Conservation (phyloP, 306 rosid species). For the Geum urbanum region DNA sequence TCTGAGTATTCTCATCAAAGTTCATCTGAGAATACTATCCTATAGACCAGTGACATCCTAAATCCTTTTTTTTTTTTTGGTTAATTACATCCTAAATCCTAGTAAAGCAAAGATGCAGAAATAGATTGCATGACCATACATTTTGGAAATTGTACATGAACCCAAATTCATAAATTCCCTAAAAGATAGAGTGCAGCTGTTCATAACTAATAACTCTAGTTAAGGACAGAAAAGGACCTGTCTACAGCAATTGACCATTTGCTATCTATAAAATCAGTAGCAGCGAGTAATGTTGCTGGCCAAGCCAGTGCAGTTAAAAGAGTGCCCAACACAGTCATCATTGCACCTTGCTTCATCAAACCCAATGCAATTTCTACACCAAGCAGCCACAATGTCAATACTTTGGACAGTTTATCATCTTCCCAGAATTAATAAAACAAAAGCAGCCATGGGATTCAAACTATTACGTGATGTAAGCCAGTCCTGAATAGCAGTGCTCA, state of each 20-base stretch:
- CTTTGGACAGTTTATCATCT: slow-evolving; percentile 8
- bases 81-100: not conserved
- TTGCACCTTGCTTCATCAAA: slow-evolving; percentile 53
- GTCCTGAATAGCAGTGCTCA: slow-evolving; percentile 56
- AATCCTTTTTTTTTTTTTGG: too few relatives aligned
- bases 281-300: slow-evolving; percentile 47
- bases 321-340: slow-evolving; percentile 46
- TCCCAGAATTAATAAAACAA: not conserved
- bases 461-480: slow-evolving; percentile 52
- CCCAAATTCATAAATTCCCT: slow-evolving; percentile 1
- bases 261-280: slow-evolving; percentile 49
- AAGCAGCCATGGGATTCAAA: slow-evolving; percentile 20
- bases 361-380: slow-evolving; percentile 39
- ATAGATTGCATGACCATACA: not conserved
- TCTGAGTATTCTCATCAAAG: not conserved
- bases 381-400: slow-evolving; percentile 18
- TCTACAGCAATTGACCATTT: slow-evolving; percentile 47
- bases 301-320: slow-evolving; percentile 45
- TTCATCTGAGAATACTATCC: not conserved
- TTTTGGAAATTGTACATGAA: not conserved
- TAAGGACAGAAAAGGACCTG: slow-evolving; percentile 35
- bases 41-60: not conserved
- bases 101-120: not conserved
- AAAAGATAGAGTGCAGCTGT: not conserved
- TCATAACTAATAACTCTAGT: not conserved